These are phyloP conservation scores for Didymellaceae sp. DNA, from an alignment of 2,329 filamentous ascomycete genomes.

Conservation along the genomic window DNA sequence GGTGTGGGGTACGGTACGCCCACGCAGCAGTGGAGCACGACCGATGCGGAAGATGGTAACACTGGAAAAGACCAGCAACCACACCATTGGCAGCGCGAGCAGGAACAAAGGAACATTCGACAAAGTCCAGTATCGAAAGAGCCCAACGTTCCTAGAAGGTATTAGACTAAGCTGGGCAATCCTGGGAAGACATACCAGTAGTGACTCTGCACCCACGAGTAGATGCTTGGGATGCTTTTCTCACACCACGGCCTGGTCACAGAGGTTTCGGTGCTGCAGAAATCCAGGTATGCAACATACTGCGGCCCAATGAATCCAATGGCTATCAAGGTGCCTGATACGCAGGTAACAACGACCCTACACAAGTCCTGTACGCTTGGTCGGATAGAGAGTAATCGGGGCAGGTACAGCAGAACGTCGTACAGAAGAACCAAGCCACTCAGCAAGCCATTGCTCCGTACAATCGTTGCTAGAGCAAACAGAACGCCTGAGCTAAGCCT, in stretches of 20 bases:
- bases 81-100: slow-evolving; percentile 79
- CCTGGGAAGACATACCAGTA: slow-evolving; percentile 75
- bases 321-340: slow-evolving; percentile 72
- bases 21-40: slow-evolving; percentile 44
- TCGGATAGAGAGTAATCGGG: slow-evolving; percentile 44
- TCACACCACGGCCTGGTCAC: slow-evolving; percentile 73
- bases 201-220: slow-evolving; percentile 82
- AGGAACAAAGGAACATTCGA: slow-evolving; percentile 88
- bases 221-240: slow-evolving; percentile 80
- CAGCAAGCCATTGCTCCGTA: slow-evolving; percentile 86
- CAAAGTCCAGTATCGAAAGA: slow-evolving; percentile 87
- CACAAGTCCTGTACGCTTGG: slow-evolving; percentile 53
- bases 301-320: slow-evolving; percentile 76
- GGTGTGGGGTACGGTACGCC: slow-evolving; percentile 25
- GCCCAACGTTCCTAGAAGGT: slow-evolving; percentile 76
- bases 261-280: slow-evolving; percentile 47
- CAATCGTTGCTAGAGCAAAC: slow-evolving; percentile 75
- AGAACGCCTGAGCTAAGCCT: slow-evolving; percentile 68
- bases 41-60: slow-evolving; percentile 51
- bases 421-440: slow-evolving; percentile 77
- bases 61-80: slow-evolving; percentile 68
- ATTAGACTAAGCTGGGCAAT: slow-evolving; percentile 9
- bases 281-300: slow-evolving; percentile 73
- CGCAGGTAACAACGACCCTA: slow-evolving; percentile 63
- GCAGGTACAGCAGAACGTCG: slow-evolving; percentile 48